Percentiles rank a stretch among this genome's conserved stretches.
Evolutionary conservation across 139 green algal species (phyloP).

Genomic region (Tetradesmus lagerheimii): DNA sequence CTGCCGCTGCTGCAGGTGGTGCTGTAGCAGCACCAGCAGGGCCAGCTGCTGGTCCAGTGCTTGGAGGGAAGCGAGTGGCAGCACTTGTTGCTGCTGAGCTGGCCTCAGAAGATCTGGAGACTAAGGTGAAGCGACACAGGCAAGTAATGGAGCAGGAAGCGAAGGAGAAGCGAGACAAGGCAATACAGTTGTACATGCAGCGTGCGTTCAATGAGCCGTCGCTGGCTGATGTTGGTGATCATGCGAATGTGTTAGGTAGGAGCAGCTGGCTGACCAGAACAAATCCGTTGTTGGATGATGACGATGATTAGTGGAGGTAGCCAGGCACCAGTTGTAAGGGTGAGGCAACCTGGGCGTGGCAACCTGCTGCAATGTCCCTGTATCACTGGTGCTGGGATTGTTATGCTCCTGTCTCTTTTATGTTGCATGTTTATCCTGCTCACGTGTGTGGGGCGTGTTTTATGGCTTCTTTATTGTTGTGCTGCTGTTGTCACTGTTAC

Average conservation of each 20-base stretch:
- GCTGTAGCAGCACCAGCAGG: neutral
- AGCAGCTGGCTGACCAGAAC: conserved; percentile 10
- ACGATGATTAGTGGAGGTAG: neutral
- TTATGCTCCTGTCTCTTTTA: too few relatives aligned
- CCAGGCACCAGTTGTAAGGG: too few relatives aligned
- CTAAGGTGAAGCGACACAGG: conserved; percentile 32
- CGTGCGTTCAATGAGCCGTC: conserved; percentile 34
- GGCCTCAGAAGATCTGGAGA: conserved; percentile 25
- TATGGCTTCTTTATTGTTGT: too few relatives aligned
- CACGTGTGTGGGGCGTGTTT: too few relatives aligned
- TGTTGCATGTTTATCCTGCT: too few relatives aligned
- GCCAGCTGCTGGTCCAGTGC: conserved; percentile 10
- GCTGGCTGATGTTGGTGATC: neutral
- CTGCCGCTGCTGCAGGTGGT: neutral
- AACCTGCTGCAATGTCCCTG: too few relatives aligned
- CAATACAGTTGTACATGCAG: conserved; percentile 25
- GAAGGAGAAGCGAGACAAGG: conserved; percentile 11
- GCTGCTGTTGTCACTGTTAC: too few relatives aligned
- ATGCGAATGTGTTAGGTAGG: neutral
- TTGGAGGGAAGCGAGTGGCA: conserved; percentile 31
- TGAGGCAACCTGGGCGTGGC: too few relatives aligned
- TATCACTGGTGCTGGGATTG: too few relatives aligned
- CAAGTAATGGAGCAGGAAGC: conserved; percentile 26
- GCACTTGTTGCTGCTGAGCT: conserved; percentile 38
- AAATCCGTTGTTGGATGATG: conserved; percentile 34